Percentiles rank a stretch among this genome's conserved stretches.
Evolutionary conservation across 768 basidiomycete species (phyloP).

Genomic region (Pisolithus sp.): DNA sequence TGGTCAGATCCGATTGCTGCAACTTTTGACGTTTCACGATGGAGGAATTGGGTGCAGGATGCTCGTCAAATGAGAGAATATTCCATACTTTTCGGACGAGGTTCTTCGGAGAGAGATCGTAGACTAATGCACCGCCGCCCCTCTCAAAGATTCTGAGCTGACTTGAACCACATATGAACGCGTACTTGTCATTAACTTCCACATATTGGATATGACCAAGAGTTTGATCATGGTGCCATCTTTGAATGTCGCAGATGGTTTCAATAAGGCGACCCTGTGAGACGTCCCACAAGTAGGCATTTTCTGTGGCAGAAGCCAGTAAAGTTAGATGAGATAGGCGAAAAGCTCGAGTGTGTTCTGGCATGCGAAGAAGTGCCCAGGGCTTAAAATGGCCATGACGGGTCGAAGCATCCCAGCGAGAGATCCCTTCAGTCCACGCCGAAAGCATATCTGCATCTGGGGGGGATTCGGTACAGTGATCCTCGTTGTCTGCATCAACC

Average conservation of each 20-base stretch:
- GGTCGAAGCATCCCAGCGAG: constrained; percentile 5
- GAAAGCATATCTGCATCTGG: constrained; percentile 28
- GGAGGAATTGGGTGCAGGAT: constrained; percentile 3
- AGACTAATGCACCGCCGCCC: constrained; percentile 35
- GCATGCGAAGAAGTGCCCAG: constrained; percentile 50
- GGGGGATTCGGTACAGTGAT: constrained; percentile 19
- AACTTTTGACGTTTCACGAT: constrained; percentile 20
- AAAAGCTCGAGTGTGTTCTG: constrained; percentile 45
- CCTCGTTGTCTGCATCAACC: constrained; percentile 25
- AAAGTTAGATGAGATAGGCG: constrained; percentile 65
- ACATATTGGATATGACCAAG: constrained; percentile 41
- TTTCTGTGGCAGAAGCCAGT: constrained; percentile 38
- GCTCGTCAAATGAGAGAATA: constrained; percentile 17
- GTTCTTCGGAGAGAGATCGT: constrained; percentile 37
- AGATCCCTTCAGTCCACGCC: constrained; percentile 17
- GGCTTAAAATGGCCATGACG: constrained; percentile 52
- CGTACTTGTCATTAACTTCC: constrained; percentile 52
- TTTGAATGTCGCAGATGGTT: constrained; percentile 38
- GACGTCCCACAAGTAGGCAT: constrained; percentile 60
- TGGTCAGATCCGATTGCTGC: not conserved
- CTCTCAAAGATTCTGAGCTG: constrained; percentile 52
- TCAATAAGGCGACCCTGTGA: constrained; percentile 43
- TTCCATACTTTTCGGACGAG: constrained; percentile 31
- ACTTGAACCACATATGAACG: constrained; percentile 49
- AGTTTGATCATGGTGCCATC: not conserved